Percentiles rank a stretch among this genome's conserved stretches.
Evolutionary conservation across 2,329 filamentous ascomycete species (phyloP).

Genomic region (Parastagonospora avenae): DNA sequence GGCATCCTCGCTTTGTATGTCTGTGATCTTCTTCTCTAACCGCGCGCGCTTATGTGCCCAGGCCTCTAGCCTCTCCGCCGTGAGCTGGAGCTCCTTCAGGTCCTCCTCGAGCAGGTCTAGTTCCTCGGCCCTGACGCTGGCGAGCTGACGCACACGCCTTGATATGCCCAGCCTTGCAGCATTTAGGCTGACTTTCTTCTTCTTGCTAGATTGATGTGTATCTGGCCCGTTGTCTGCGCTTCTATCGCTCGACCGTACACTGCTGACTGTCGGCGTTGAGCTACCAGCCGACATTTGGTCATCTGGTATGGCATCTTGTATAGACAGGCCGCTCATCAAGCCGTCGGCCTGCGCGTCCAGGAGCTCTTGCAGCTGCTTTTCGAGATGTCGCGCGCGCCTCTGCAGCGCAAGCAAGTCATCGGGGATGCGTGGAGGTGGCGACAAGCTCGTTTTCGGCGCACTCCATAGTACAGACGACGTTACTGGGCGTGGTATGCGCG

Average conservation of each 20-base stretch:
- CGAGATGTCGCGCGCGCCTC: constrained; percentile 59
- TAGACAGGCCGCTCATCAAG: constrained; percentile 55
- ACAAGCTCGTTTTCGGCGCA: constrained; percentile 28
- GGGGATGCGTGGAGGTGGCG: constrained; percentile 36
- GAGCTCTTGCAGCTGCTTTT: constrained; percentile 62
- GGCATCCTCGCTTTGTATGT: constrained; percentile 61
- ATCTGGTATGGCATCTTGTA: constrained; percentile 42
- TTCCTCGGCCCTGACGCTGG: constrained; percentile 71
- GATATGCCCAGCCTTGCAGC: constrained; percentile 69
- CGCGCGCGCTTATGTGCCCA: constrained; percentile 63
- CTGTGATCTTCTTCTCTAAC: constrained; percentile 60
- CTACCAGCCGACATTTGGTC: constrained; percentile 56
- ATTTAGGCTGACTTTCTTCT: constrained; percentile 62
- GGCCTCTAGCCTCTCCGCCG: constrained; percentile 63
- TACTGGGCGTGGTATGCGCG: constrained; percentile 42
- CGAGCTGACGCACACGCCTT: constrained; percentile 67
- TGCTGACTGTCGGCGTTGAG: constrained; percentile 54
- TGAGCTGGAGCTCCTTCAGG: constrained; percentile 61
- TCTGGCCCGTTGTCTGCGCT: constrained; percentile 22
- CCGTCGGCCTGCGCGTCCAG: constrained; percentile 67
- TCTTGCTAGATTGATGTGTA: constrained; percentile 43
- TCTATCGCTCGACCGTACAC: constrained; percentile 40
- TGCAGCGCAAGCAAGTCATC: constrained; percentile 56
- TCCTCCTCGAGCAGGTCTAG: constrained; percentile 64
- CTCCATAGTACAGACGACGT: constrained; percentile 42